Evolutionary conservation across 1,284 basidiomycete genomes (phyloP).

Genomic region (Entoloma clypeatum): DNA sequence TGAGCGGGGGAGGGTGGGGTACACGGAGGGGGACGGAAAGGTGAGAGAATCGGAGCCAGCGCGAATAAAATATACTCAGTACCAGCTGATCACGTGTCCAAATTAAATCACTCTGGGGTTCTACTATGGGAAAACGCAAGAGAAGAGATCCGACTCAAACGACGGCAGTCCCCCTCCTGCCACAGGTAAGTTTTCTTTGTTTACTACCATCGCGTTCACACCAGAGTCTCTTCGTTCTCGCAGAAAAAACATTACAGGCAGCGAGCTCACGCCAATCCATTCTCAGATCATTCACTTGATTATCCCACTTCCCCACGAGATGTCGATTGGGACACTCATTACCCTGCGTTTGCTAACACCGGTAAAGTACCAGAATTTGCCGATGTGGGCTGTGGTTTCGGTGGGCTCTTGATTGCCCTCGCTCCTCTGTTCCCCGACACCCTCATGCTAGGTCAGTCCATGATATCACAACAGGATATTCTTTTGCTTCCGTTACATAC

Average conservation of each 20-base stretch:
- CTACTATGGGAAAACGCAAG: constrained; percentile 48
- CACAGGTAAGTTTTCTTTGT: constrained; percentile 27
- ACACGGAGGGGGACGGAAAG: constrained; percentile 12
- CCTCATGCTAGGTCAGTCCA: constrained; percentile 85
- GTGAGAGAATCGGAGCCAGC: constrained; percentile 14
- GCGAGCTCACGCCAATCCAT: constrained; percentile 97
- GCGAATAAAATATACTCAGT: constrained; percentile 17
- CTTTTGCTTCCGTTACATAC: no score
- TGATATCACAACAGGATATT: constrained; percentile 5
- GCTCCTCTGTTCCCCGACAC: constrained; percentile 91
- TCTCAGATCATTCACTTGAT: constrained; percentile 90
- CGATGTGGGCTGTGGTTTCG: constrained; percentile 98
- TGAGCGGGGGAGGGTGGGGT: constrained; percentile 19
- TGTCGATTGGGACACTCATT: constrained; percentile 87
- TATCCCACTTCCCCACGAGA: constrained; percentile 81
- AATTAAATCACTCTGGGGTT: constrained; percentile 1
- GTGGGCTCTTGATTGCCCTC: constrained; percentile 87
- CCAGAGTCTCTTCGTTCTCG: constrained; percentile 2
- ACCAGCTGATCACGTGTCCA: constrained; percentile 27
- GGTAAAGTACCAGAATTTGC: constrained; percentile 85
- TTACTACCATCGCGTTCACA: background rate
- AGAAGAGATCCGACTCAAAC: constrained; percentile 23
- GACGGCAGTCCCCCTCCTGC: constrained; percentile 23
- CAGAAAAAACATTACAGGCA: constrained; percentile 97
- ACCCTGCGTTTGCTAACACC: constrained; percentile 63